Evolutionary conservation across 2,329 filamentous ascomycete genomes (phyloP), one percentile per base, ranked within the genome.

Genomic region (Dactylonectria estremocensis): DNA sequence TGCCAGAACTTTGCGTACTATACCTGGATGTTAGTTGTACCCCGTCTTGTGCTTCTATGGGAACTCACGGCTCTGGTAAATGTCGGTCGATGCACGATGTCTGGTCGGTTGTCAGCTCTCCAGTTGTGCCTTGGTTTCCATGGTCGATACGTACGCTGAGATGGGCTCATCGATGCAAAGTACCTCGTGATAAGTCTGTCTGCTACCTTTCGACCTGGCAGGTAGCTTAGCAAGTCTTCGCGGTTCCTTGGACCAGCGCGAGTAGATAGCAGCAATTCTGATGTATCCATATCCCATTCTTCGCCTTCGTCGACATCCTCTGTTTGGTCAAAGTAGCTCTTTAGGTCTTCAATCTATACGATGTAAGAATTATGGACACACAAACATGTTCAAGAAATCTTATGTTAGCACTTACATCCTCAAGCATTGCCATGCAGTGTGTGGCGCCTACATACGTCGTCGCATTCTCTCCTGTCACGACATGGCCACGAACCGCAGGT

Each of bases 341-440:
- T 89, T 9, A 90, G 79, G 63, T 90, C 87, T 73, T 90, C 87
- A 54, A 90, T 89, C 86, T 90, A 71, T 11, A 33, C 18, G 16
- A 3, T 13, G 60, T 77, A 20, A 75, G 59, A 37, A 43, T 20
- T 18, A 13, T 24, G 16, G 14, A 20, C n/a, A n/a, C 33, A 37
- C 3, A 4, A 8, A 10, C 9, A 11, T n/a, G n/a, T 11, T 3
- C 7, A 8, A 24, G 16, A 54, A 13, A 16, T 24, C 24, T n/a
- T 28, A 5, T 5, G 11, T 40, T 48, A 33, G 20, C 35, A 78
- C 84, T 82, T 71, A 89, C 88, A 80, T 90, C 86, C 73, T 90
- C 86, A 11, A 90, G 77, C 77, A 90, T 89, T 2, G 88, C 88
- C 80, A 89, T 86, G 70, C 87, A 89, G 66, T 90, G 88, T 50